Evolutionary conservation across 306 rosid species (phyloP).

Genomic region (Casuarina cunninghamiana): DNA sequence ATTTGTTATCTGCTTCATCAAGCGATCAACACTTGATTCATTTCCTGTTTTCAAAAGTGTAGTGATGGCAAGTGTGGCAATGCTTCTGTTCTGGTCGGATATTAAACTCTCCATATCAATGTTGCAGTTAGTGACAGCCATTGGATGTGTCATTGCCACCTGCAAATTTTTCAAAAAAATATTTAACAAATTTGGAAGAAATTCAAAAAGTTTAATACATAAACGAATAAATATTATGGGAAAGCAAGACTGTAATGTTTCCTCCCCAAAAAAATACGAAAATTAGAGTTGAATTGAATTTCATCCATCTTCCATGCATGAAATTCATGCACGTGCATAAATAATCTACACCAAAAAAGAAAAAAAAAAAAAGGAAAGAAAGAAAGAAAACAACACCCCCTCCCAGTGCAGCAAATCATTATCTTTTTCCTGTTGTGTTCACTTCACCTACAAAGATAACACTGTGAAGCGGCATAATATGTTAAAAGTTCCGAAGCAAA

Average conservation of each 20-base stretch:
- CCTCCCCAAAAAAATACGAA: neutral
- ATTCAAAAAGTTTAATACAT: neutral
- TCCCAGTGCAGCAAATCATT: neutral
- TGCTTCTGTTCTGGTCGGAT: constrained; percentile 95
- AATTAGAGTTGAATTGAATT: neutral
- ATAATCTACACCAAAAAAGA: neutral
- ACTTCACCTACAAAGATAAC: neutral
- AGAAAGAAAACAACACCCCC: neutral
- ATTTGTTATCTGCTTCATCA: constrained; percentile 97
- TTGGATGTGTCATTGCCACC: constrained; percentile 99
- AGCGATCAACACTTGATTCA: constrained; percentile 95
- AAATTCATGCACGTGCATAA: neutral
- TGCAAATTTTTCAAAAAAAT: constrained; percentile 41
- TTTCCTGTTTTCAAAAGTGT: constrained; percentile 98
- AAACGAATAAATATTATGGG: neutral
- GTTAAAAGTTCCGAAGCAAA: constrained; percentile 11
- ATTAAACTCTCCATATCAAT: constrained; percentile 98
- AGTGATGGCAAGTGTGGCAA: constrained; percentile 98
- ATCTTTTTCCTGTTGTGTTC: neutral
- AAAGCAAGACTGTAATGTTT: neutral
- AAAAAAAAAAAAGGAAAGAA: neutral
- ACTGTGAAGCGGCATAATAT: neutral
- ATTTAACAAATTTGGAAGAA: neutral
- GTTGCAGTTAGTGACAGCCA: constrained; percentile 99
- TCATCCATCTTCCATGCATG: neutral